Conservation (phyloP, 2,329 filamentous ascomycete species). For the Beauveria pseudobassiana region DNA sequence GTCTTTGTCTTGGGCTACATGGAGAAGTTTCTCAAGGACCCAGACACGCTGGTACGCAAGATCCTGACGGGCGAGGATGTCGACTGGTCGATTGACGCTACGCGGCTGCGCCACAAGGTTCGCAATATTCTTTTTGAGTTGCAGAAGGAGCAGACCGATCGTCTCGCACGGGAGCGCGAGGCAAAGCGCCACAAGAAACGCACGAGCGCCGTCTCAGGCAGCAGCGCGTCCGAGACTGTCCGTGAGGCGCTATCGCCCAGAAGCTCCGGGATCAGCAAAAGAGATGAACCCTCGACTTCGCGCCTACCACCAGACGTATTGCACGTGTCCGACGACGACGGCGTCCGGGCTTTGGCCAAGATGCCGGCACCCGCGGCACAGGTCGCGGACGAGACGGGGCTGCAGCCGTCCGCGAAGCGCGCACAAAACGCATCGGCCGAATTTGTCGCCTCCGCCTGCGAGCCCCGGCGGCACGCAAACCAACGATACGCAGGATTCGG, state of each 20-base stretch:
- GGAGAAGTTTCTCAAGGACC: slow-evolving; percentile 69
- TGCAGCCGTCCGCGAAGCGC: neutral
- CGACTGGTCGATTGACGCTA: slow-evolving; percentile 47
- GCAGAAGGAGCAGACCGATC: slow-evolving; percentile 47
- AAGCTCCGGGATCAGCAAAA: neutral
- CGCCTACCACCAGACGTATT: neutral
- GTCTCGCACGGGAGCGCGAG: slow-evolving; percentile 31
- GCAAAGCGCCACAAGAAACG: slow-evolving; percentile 17
- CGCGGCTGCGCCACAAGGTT: slow-evolving; percentile 56
- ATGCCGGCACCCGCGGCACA: neutral
- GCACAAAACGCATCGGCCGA: neutral
- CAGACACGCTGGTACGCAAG: slow-evolving; percentile 59
- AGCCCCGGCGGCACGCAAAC: slow-evolving; percentile 18
- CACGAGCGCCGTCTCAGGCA: neutral
- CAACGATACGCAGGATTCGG: slow-evolving; percentile 12
- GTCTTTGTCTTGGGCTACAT: slow-evolving; percentile 81
- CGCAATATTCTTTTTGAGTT: slow-evolving; percentile 58
- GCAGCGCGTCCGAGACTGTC: slow-evolving; percentile 6
- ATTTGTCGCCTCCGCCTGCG: neutral
- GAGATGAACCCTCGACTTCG: neutral
- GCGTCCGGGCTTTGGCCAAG: neutral
- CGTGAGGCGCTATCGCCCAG: neutral
- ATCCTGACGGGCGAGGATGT: slow-evolving; percentile 53
- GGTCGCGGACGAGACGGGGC: neutral
- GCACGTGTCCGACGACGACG: neutral